These are phyloP conservation scores for Aspergillus sp. DNA, from an alignment of 2,329 filamentous ascomycete species.

Conservation along the genomic window DNA sequence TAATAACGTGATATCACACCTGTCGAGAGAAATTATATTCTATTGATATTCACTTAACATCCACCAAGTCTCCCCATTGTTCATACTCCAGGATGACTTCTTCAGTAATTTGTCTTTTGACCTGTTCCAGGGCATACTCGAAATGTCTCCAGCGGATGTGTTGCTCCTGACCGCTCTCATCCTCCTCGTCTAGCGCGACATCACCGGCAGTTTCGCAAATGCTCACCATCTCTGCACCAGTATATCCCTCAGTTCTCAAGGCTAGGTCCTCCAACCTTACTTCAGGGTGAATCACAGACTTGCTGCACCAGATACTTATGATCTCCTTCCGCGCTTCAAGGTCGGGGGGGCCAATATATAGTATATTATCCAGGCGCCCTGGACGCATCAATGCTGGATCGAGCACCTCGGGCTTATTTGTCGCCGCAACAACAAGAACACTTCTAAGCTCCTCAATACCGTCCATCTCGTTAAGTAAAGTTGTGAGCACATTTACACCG, in stretches of 20 bases:
- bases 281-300: constrained; percentile 60
- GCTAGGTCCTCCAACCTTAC: constrained; percentile 68
- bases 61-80: constrained; percentile 46
- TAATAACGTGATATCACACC: too few species aligned
- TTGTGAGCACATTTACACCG: constrained; percentile 79
- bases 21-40: too few species aligned
- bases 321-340: constrained; percentile 72
- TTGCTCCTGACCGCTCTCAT: constrained; percentile 40
- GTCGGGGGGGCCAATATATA: constrained; percentile 84
- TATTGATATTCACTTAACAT: not conserved
- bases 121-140: constrained; percentile 42
- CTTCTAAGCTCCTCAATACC: constrained; percentile 82
- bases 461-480: constrained; percentile 91
- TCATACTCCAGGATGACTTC: constrained; percentile 61
- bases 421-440: constrained; percentile 85
- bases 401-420: constrained; percentile 82
- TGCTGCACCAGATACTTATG: constrained; percentile 65
- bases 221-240: constrained; percentile 77
- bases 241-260: constrained; percentile 69
- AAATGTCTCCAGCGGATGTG: constrained; percentile 46
- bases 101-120: constrained; percentile 60
- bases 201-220: constrained; percentile 56
- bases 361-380: constrained; percentile 78
- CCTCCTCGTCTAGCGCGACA: constrained; percentile 53
- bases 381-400: constrained; percentile 84